Base-by-base conservation (phyloP, 371 early-diverging fungal species). In the Circinella minor region DNA sequence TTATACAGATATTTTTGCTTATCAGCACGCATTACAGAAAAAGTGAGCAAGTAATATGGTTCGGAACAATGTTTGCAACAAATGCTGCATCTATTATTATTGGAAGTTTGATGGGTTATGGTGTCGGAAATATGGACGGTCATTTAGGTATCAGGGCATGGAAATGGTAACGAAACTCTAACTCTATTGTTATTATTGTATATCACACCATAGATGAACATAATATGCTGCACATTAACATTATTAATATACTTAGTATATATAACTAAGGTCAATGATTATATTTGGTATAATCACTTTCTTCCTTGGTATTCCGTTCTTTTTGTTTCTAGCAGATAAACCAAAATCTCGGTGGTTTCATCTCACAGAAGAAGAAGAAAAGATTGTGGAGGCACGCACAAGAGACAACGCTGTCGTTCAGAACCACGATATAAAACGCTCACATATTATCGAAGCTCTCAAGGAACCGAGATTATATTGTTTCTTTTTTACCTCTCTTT, bases 21-120 rank as follows among this genome's bases (percentile, higher is more conserved):
- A 74, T 79, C 65, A 79, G 74, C 66, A 79, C 77, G 15, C 69
- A 76, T 55, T 81, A 78, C 38, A 71, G 78, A 20, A 71, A 75
- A 9, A 74, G 76, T 20, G 81, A 81, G 64, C 77, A 77, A 61
- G 71, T 75, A 7, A 63, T 74, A 14, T 61, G 77, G 49, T 71
- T 77, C 36, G 77, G 77, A 38, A 75, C 76, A 9, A 75, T 79
- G 57, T 79, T 75, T 73, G 54, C 75, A 5, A 71, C 72, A 27
- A 77, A 78, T 47, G 79, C 74, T 2, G 9, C 74, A 20, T 72
- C 74, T 9, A 59, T 74, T 3, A 60, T 67, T 46, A 63, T 71
- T 11, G 77, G 81, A 17, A 74, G 81, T 20, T 10, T 79, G 20
- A 61, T 81, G 37, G 47, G 55, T 6, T 70, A 63, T 14, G 77